phyloP scores from a whole-genome alignment of 352 stramenopile genomes.

The Thalassiosira ordinaria region DNA sequence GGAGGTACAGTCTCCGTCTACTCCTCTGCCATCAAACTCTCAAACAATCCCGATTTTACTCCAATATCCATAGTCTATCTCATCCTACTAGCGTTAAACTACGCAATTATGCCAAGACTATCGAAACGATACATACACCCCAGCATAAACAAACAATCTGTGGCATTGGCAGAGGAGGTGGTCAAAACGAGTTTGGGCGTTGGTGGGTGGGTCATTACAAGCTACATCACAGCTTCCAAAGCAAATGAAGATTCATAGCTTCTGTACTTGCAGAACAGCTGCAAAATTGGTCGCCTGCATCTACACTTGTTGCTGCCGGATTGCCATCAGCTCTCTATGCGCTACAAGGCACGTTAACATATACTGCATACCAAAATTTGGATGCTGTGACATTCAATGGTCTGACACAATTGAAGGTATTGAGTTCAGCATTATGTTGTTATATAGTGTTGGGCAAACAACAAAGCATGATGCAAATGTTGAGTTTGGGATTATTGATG shows the following conservation, averaged over 20 bases:
- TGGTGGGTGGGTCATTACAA: conserved; percentile 39
- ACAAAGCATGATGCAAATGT: conserved; percentile 64
- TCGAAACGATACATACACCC: conserved; percentile 64
- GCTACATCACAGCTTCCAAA: neutral
- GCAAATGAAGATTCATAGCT: conserved; percentile 1
- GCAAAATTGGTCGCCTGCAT: conserved; percentile 55
- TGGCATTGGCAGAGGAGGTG: conserved; percentile 68
- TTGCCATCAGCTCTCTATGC: conserved; percentile 70
- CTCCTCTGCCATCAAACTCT: conserved; percentile 47
- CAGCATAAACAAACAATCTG: conserved; percentile 50
- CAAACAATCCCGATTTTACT: conserved; percentile 43
- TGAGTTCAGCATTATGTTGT: conserved; percentile 74
- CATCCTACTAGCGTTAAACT: conserved; percentile 70
- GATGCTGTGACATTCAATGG: conserved; percentile 74
- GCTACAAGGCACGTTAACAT: conserved; percentile 66
- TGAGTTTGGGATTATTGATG: conserved; percentile 61
- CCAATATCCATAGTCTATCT: conserved; percentile 65
- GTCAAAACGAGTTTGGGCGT: conserved; percentile 65
- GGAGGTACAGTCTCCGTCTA: conserved; percentile 65
- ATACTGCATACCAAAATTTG: conserved; percentile 74
- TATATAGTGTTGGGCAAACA: conserved; percentile 65
- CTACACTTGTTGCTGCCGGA: conserved; percentile 55
- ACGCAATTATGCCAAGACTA: conserved; percentile 64
- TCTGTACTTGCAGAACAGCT: conserved; percentile 29
- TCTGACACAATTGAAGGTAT: conserved; percentile 78